Evolutionary conservation across 2,329 filamentous ascomycete genomes (phyloP).

Genomic region (Sclerotinia minor): DNA sequence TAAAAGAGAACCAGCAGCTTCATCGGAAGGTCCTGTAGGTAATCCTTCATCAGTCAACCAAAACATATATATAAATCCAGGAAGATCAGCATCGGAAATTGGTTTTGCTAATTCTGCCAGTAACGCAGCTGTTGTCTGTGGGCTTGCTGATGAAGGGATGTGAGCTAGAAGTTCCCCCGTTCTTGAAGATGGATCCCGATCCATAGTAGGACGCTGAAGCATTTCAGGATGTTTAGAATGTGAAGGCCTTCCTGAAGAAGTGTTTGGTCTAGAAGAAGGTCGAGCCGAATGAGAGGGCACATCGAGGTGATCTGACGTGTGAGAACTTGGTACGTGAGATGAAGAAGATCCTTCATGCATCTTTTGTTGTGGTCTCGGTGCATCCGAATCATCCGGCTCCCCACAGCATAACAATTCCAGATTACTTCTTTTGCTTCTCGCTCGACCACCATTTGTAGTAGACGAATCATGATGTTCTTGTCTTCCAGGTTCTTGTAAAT

Average conservation of each 20-base stretch:
- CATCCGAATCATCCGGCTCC: conserved; percentile 33
- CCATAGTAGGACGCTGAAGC: conserved; percentile 33
- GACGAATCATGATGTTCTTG: not conserved
- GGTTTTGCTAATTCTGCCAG: conserved; percentile 75
- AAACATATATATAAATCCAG: conserved; percentile 98
- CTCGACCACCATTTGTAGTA: conserved; percentile 7
- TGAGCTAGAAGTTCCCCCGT: conserved; percentile 58
- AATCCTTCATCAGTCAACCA: conserved; percentile 77
- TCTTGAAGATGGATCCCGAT: conserved; percentile 38
- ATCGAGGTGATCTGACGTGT: conserved; percentile 18
- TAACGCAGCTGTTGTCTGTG: conserved; percentile 68
- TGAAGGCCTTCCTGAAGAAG: conserved; percentile 23
- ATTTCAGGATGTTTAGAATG: conserved; percentile 27
- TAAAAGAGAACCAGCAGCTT: conserved; percentile 60
- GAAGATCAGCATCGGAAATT: conserved; percentile 71
- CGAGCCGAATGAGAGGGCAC: conserved; percentile 18
- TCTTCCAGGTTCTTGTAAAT: not conserved
- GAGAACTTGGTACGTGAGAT: conserved; percentile 24
- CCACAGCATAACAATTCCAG: conserved; percentile 39
- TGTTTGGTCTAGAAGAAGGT: conserved; percentile 21
- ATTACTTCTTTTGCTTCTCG: conserved; percentile 31
- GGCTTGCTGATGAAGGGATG: conserved; percentile 67
- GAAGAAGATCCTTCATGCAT: conserved; percentile 26
- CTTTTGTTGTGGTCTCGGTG: conserved; percentile 35
- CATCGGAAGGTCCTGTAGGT: conserved; percentile 54